A percentile compares a stretch with the other conserved stretches of the same genome.
phyloP scores from a whole-genome alignment of 179 eudicot genomes.

The Vitellaria paradoxa region DNA sequence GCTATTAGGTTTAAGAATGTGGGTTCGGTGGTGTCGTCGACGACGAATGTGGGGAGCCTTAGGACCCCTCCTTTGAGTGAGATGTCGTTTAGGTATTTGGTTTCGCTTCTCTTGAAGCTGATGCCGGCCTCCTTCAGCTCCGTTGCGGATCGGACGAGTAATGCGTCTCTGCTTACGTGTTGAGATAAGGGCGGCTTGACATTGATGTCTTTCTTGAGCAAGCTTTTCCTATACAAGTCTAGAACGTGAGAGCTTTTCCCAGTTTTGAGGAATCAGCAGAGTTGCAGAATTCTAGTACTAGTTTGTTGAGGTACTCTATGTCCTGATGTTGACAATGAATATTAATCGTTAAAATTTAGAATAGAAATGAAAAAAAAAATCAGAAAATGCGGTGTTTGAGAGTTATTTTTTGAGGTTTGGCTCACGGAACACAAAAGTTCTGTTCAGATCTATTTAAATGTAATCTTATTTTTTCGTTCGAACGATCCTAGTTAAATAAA shows the following conservation, averaged over 20 bases:
- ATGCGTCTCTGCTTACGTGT: neutral
- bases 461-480: too few species aligned
- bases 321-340: neutral
- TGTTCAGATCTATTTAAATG: too few species aligned
- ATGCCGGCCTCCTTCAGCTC: conserved; percentile 48
- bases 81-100: conserved; percentile 31
- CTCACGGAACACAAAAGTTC: too few species aligned
- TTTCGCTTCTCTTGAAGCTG: conserved; percentile 22
- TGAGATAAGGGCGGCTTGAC: neutral
- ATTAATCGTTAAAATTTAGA: too few species aligned
- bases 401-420: too few species aligned
- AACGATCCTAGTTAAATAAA: too few species aligned
- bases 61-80: conserved; percentile 27
- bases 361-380: too few species aligned
- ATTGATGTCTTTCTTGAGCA: conserved; percentile 17
- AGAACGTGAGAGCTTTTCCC: conserved; percentile 28
- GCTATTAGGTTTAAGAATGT: conserved; percentile 39
- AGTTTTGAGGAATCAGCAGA: neutral
- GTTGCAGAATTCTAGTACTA: conserved; percentile 24
- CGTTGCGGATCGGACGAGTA: conserved; percentile 30
- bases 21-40: conserved; percentile 36
- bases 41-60: conserved; percentile 30
- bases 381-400: too few species aligned
- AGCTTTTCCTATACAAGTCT: conserved; percentile 32
- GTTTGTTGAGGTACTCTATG: conserved; percentile 16